These are phyloP conservation scores for Plenodomus tracheiphilus DNA, from an alignment of 2,329 filamentous ascomycete species.

Conservation along the genomic window DNA sequence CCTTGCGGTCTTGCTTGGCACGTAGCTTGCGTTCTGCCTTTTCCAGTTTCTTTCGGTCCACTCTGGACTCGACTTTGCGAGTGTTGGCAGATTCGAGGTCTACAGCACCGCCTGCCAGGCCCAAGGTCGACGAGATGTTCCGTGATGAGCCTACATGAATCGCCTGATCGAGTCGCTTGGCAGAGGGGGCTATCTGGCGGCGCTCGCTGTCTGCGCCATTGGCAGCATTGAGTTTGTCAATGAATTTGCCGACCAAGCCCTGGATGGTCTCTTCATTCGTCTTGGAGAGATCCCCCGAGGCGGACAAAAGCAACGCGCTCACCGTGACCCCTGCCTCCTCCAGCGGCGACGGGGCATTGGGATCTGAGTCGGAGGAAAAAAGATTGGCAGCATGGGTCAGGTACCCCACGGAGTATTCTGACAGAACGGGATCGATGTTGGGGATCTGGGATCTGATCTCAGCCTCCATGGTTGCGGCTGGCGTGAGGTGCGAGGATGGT, in stretches of 20 bases:
- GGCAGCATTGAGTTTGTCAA: slow-evolving; percentile 74
- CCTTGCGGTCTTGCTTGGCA: slow-evolving; percentile 97
- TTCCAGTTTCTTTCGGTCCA: slow-evolving; percentile 98
- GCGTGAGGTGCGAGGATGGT: slow-evolving; percentile 15
- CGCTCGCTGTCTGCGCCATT: slow-evolving; percentile 70
- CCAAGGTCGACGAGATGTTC: slow-evolving; percentile 94
- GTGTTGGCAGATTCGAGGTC: slow-evolving; percentile 92
- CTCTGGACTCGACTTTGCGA: slow-evolving; percentile 94
- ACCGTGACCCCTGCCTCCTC: slow-evolving; percentile 82
- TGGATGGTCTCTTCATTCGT: slow-evolving; percentile 77
- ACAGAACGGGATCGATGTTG: slow-evolving; percentile 83
- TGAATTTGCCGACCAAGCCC: slow-evolving; percentile 86
- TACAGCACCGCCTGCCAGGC: slow-evolving; percentile 79
- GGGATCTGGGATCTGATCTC: slow-evolving; percentile 84
- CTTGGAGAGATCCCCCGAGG: slow-evolving; percentile 78
- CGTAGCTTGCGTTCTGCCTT: slow-evolving; percentile 98
- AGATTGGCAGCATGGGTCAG: slow-evolving; percentile 88
- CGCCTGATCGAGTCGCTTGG: slow-evolving; percentile 87
- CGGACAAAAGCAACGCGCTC: slow-evolving; percentile 87
- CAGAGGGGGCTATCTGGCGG: slow-evolving; percentile 71
- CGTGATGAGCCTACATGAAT: slow-evolving; percentile 92
- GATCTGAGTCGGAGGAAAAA: slow-evolving; percentile 74
- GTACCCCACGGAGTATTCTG: slow-evolving; percentile 93
- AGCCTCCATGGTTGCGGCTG: slow-evolving; percentile 69
- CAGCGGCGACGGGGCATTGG: slow-evolving; percentile 72